A percentile compares a stretch with the other conserved stretches of the same genome.
These are phyloP conservation scores for Claviceps capensis DNA, from an alignment of 2,329 filamentous ascomycete genomes.

Conservation along the genomic window DNA sequence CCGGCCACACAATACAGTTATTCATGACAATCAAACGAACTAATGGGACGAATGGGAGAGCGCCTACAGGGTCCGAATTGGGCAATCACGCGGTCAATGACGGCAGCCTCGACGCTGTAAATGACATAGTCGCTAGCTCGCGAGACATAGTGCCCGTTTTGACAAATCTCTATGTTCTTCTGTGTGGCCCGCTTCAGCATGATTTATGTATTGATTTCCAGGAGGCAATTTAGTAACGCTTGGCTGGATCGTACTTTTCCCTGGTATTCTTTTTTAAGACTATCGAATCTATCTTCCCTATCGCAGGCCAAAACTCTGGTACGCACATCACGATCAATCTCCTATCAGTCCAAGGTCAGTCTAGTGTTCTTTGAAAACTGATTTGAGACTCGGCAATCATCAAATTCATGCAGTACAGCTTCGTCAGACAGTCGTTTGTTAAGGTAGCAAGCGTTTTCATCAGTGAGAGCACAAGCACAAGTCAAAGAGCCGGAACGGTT, in stretches of 20 bases:
- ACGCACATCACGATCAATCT: conserved; percentile 11
- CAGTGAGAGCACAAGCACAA: conserved; percentile 61
- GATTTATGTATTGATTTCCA: conserved; percentile 7
- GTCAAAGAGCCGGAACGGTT: conserved; percentile 63
- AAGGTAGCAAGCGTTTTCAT: conserved; percentile 99
- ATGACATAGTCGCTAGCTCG: conserved; percentile 96
- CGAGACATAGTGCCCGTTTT: conserved; percentile 91
- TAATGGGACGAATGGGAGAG: conserved; percentile 4
- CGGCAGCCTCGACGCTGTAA: conserved; percentile 92
- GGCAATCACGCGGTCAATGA: conserved; percentile 76
- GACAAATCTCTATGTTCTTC: conserved; percentile 77
- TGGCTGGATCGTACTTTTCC: conserved; percentile 54
- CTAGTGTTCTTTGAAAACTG: neutral
- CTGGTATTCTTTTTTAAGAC: conserved; percentile 66
- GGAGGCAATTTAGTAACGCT: neutral
- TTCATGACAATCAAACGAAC: neutral
- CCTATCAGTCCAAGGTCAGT: conserved; percentile 3
- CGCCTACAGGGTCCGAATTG: conserved; percentile 77
- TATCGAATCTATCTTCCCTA: conserved; percentile 74
- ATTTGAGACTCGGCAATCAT: neutral
- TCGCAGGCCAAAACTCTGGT: conserved; percentile 89
- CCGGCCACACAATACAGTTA: neutral
- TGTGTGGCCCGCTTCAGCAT: conserved; percentile 34
- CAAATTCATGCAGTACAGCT: conserved; percentile 4
- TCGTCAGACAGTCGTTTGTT: conserved; percentile 67